Conservation (phyloP, 768 basidiomycete species). For the Holtermannia corniformis region DNA sequence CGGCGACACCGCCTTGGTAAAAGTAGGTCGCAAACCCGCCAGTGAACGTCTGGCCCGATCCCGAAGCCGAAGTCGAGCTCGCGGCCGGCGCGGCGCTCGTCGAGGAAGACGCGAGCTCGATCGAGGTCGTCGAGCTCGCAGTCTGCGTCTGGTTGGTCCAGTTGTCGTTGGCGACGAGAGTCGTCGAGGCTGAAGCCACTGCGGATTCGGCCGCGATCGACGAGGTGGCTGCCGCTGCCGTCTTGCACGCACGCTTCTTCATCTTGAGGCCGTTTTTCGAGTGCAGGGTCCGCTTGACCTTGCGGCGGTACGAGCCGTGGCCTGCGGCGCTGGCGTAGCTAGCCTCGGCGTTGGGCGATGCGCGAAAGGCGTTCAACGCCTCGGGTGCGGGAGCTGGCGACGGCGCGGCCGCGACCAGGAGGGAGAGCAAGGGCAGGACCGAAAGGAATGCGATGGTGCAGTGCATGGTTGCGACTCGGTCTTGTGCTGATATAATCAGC, state of each 20-base stretch:
- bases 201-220: too few relatives aligned
- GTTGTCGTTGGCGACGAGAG: neutral
- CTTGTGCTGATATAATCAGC: neutral
- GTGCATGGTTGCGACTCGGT: neutral
- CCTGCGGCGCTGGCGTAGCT: neutral
- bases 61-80: constrained; percentile 1
- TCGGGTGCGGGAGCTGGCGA: neutral
- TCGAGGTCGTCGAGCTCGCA: neutral
- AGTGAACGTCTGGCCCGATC: neutral
- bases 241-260: neutral
- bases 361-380: constrained; percentile 14
- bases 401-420: neutral
- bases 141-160: neutral
- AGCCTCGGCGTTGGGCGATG: neutral
- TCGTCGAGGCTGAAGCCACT: neutral
- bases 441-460: constrained; percentile 2
- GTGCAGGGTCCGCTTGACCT: neutral
- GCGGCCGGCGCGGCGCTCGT: neutral
- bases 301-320: neutral
- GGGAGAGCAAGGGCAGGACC: constrained; percentile 7
- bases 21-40: neutral
- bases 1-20: neutral
- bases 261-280: too few relatives aligned
- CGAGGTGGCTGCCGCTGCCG: neutral
- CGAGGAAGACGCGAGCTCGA: constrained; percentile 3